Percentiles rank a stretch among this genome's conserved stretches.
Evolutionary conservation across 2,329 filamentous ascomycete genomes (phyloP).

Genomic region (Tolypocladium inflatum): DNA sequence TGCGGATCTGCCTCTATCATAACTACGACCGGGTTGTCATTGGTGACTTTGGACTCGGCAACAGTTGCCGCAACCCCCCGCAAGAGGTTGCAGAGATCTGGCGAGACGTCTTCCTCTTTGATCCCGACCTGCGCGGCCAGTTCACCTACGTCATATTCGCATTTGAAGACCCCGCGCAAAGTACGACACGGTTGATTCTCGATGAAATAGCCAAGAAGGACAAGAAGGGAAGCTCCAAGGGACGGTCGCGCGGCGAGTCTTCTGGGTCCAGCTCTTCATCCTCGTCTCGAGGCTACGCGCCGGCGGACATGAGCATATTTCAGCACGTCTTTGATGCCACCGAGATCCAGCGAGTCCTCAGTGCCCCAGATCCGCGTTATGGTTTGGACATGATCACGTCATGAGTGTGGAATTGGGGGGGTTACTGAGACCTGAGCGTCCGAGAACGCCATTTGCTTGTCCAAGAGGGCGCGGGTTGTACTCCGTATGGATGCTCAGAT

Average conservation of each 20-base stretch:
- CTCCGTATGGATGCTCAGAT: neutral
- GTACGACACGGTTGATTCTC: constrained; percentile 41
- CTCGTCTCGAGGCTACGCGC: constrained; percentile 18
- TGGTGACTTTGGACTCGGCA: constrained; percentile 56
- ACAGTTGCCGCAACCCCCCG: constrained; percentile 54
- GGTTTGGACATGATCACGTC: constrained; percentile 42
- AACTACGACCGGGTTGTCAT: constrained; percentile 49
- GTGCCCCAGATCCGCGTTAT: constrained; percentile 44
- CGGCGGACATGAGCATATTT: constrained; percentile 43
- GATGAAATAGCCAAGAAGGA: constrained; percentile 47
- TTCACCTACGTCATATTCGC: constrained; percentile 55
- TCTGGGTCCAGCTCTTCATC: constrained; percentile 18
- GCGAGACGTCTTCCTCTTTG: constrained; percentile 54
- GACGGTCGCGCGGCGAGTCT: constrained; percentile 21
- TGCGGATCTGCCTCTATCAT: constrained; percentile 58
- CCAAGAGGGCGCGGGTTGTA: neutral
- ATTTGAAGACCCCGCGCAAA: constrained; percentile 49
- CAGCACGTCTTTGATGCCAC: constrained; percentile 37
- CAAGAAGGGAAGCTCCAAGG: constrained; percentile 22
- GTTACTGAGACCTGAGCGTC: neutral
- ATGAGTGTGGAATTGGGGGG: constrained; percentile 9
- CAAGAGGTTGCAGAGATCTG: constrained; percentile 56
- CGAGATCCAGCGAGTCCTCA: constrained; percentile 41
- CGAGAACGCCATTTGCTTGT: neutral
- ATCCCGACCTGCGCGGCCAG: constrained; percentile 51